phyloP scores from a whole-genome alignment of 148 eudicot species.

The Arctostaphylos glauca region DNA sequence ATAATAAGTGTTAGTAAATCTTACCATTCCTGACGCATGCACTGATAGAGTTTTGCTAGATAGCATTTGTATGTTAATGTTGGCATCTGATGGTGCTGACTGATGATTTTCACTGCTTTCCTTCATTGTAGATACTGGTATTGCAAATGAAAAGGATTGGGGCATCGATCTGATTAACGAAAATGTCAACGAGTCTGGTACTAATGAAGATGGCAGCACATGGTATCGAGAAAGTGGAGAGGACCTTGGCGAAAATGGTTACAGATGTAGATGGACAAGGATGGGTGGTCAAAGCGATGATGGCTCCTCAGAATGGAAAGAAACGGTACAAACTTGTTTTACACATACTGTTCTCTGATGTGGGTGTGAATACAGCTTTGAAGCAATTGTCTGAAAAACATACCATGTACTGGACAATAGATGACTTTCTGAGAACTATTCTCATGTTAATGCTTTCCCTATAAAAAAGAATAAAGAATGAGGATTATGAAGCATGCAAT shows the following conservation, averaged over 20 bases:
- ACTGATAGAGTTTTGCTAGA: neutral
- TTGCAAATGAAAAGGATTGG: conserved; percentile 97
- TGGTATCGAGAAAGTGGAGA: conserved; percentile 91
- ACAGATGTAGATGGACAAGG: conserved; percentile 90
- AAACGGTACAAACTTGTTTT: conserved; percentile 58
- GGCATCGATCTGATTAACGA: conserved; percentile 76
- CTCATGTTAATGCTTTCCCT: conserved; percentile 6
- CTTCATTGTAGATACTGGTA: conserved; percentile 72
- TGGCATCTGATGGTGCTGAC: conserved; percentile 4
- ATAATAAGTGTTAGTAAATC: neutral
- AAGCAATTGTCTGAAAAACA: neutral
- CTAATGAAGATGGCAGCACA: conserved; percentile 86
- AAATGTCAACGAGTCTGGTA: conserved; percentile 62
- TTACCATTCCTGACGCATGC: neutral
- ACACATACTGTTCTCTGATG: neutral
- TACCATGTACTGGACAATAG: neutral
- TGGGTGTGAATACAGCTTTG: neutral
- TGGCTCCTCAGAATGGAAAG: conserved; percentile 91
- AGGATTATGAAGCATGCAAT: neutral
- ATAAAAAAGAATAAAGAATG: neutral
- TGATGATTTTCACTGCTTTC: conserved; percentile 15
- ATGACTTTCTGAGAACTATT: neutral
- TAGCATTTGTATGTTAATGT: conserved; percentile 2
- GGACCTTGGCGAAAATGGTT: conserved; percentile 91
- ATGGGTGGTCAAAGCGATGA: conserved; percentile 92